Evolutionary conservation across 225 moss, liverwort and hornwort species (phyloP).

Genomic region (Thuidium tamariscinum): DNA sequence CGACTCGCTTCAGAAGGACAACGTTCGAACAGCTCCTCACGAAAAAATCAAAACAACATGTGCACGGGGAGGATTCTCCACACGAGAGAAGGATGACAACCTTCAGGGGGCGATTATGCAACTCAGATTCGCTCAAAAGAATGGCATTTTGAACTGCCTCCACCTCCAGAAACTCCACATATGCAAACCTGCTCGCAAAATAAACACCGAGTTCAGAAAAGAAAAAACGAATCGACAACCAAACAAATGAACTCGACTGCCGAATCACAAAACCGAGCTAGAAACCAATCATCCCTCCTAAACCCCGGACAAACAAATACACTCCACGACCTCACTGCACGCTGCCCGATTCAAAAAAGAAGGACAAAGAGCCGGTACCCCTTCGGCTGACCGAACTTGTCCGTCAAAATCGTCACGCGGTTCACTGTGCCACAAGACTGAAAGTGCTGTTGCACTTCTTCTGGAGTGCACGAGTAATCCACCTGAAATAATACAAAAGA

Average conservation of each 20-base stretch:
- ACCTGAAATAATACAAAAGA: constrained; percentile 25
- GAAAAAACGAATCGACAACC: background rate
- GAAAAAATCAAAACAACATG: background rate
- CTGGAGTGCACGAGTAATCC: constrained; percentile 92
- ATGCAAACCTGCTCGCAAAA: constrained; percentile 56
- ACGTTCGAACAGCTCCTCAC: background rate
- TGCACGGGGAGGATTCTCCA: background rate
- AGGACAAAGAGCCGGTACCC: constrained; percentile 29
- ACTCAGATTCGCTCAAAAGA: constrained; percentile 82
- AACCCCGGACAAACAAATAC: background rate
- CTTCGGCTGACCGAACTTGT: background rate
- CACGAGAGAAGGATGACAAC: constrained; percentile 1
- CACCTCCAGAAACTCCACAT: constrained; percentile 94
- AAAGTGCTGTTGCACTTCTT: constrained; percentile 74
- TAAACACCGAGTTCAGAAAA: background rate
- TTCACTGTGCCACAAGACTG: too few relatives aligned
- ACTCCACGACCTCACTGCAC: background rate
- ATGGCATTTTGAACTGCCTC: constrained; percentile 95
- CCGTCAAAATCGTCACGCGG: too few relatives aligned
- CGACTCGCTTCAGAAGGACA: background rate
- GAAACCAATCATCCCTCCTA: background rate
- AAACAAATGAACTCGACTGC: too few relatives aligned
- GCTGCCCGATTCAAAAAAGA: background rate
- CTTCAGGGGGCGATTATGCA: constrained; percentile 91
- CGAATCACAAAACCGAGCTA: background rate